These are phyloP conservation scores for Raphanus hybrid DNA, from an alignment of 441 rosid species.

Conservation along the genomic window DNA sequence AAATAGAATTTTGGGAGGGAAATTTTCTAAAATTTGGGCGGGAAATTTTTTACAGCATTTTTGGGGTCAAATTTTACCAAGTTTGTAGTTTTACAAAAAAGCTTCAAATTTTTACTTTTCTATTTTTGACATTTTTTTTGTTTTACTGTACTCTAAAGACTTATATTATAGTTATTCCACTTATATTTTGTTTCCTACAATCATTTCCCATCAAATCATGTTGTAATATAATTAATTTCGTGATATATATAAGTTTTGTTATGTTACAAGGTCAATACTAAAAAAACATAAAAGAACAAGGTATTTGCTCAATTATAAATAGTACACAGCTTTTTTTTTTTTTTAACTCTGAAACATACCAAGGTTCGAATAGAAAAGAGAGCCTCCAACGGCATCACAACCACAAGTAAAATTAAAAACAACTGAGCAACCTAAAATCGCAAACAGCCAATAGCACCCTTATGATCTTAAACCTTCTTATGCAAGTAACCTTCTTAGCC, in stretches of 20 bases:
- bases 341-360: no score
- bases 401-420: no score
- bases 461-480: no score
- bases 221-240: neutral
- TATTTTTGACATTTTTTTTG: neutral
- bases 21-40: neutral
- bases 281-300: no score
- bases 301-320: no score
- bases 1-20: neutral
- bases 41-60: neutral
- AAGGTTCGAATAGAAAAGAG: no score
- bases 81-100: neutral
- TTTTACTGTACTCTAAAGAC: neutral
- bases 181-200: neutral
- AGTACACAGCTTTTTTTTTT: no score
- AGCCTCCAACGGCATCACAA: no score
- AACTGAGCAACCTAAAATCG: no score
- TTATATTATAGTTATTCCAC: neutral
- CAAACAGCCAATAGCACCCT: no score
- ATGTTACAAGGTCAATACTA: neutral
- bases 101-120: neutral
- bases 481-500: no score
- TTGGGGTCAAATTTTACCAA: neutral
- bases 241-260: neutral
- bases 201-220: neutral